phyloP scores from a whole-genome alignment of 257 asterid genomes.

The Scutellaria galericulata region DNA sequence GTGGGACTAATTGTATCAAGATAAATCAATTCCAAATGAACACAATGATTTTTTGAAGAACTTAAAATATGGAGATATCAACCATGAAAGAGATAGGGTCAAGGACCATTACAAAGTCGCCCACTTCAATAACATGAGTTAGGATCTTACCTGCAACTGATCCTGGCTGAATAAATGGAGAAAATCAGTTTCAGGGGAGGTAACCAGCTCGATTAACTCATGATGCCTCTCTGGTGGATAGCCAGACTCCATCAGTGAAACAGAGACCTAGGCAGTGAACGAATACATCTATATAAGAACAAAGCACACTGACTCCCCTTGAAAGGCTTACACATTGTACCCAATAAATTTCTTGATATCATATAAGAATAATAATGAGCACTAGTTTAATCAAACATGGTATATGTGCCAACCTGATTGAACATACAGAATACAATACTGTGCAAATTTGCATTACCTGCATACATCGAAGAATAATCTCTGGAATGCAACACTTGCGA shows the following conservation, averaged over 20 bases:
- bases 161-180: constrained; percentile 89
- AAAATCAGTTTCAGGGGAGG: constrained; percentile 73
- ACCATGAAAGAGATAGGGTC: background rate
- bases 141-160: constrained; percentile 77
- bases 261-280: constrained; percentile 66
- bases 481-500: constrained; percentile 97
- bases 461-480: constrained; percentile 88
- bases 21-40: background rate
- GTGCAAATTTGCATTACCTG: constrained; percentile 57
- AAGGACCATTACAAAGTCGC: background rate
- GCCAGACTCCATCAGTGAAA: constrained; percentile 72
- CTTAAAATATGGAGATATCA: background rate
- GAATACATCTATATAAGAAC: constrained; percentile 5
- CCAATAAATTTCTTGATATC: background rate
- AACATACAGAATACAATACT: background rate
- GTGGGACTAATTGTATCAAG: background rate
- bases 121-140: background rate
- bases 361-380: background rate
- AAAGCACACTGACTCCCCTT: constrained; percentile 6
- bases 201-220: constrained; percentile 73
- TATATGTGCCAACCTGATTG: background rate
- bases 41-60: background rate
- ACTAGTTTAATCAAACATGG: background rate
- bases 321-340: background rate
- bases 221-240: constrained; percentile 69